phyloP scores from a whole-genome alignment of 331 rosid species.

The Arachis monticola region DNA sequence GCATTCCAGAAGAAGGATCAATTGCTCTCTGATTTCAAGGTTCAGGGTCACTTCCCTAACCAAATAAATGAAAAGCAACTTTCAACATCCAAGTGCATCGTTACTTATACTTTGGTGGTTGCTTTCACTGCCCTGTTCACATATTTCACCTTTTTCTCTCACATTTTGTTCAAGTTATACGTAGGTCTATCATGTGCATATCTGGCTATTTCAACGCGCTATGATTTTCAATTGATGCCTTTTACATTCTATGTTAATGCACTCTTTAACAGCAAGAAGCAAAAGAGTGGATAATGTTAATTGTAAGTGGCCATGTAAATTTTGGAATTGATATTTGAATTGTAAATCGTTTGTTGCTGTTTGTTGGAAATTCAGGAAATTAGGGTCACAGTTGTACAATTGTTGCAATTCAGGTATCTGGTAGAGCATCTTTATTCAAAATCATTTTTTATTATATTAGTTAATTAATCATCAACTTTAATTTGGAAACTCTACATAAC shows the following conservation, averaged over 20 bases:
- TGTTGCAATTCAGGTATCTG: slow-evolving; percentile 26
- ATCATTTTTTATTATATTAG: not conserved
- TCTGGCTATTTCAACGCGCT: slow-evolving; percentile 73
- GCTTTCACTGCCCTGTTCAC: slow-evolving; percentile 59
- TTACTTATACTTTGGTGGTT: slow-evolving; percentile 51
- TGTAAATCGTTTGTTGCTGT: slow-evolving; percentile 33
- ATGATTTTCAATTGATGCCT: slow-evolving; percentile 57
- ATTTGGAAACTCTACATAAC: not conserved
- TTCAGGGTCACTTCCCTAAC: slow-evolving; percentile 73
- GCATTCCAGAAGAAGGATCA: slow-evolving; percentile 65
- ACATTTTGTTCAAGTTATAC: slow-evolving; percentile 73
- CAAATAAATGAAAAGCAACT: slow-evolving; percentile 57
- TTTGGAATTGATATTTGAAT: slow-evolving; percentile 35
- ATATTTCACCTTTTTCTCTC: slow-evolving; percentile 70
- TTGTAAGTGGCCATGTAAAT: slow-evolving; percentile 29
- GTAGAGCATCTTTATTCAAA: not conserved
- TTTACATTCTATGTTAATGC: slow-evolving; percentile 53
- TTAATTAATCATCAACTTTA: no score
- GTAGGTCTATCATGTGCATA: slow-evolving; percentile 72
- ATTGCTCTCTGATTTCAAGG: slow-evolving; percentile 66
- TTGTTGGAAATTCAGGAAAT: slow-evolving; percentile 1
- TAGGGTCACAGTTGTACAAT: not conserved
- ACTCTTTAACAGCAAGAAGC: slow-evolving; percentile 51
- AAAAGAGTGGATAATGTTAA: slow-evolving; percentile 39
- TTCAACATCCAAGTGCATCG: slow-evolving; percentile 62